A percentile compares a stretch with the other conserved stretches of the same genome.
phyloP scores from a whole-genome alignment of 2,329 filamentous ascomycete genomes.

The Pyricularia pennisetigena region DNA sequence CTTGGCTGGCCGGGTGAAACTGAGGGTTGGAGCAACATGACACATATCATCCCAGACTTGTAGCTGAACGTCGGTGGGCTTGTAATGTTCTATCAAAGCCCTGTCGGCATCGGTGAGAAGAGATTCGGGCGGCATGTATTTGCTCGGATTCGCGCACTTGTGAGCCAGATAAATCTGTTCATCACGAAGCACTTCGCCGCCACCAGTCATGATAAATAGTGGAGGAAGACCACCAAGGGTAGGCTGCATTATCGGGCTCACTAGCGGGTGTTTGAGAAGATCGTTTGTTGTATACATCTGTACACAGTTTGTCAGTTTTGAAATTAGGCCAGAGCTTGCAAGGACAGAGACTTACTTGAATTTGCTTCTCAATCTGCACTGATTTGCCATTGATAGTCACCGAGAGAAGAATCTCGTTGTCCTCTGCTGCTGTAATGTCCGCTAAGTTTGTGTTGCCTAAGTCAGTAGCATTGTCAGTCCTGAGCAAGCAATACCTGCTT shows the following conservation, averaged over 20 bases:
- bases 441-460: neutral
- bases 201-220: slow-evolving; percentile 75
- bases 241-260: slow-evolving; percentile 81
- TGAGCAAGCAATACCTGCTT: neutral
- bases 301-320: neutral
- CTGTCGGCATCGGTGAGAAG: slow-evolving; percentile 54
- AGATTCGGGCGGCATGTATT: slow-evolving; percentile 60
- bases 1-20: slow-evolving; percentile 91
- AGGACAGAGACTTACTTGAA: slow-evolving; percentile 50
- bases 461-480: neutral
- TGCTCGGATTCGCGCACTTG: slow-evolving; percentile 76
- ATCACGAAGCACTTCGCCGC: slow-evolving; percentile 81
- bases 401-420: slow-evolving; percentile 9
- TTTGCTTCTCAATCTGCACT: slow-evolving; percentile 77
- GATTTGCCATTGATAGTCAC: slow-evolving; percentile 55
- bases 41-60: slow-evolving; percentile 96
- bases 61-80: slow-evolving; percentile 82
- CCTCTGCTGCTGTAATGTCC: slow-evolving; percentile 19
- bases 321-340: neutral
- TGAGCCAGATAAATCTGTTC: slow-evolving; percentile 94
- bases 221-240: slow-evolving; percentile 86
- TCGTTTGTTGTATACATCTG: slow-evolving; percentile 70
- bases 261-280: slow-evolving; percentile 74
- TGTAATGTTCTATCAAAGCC: slow-evolving; percentile 53
- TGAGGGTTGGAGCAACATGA: slow-evolving; percentile 86